These are phyloP conservation scores for Echinochloa phyllopogon DNA, from an alignment of 176 grass and related monocot species.

Conservation along the genomic window DNA sequence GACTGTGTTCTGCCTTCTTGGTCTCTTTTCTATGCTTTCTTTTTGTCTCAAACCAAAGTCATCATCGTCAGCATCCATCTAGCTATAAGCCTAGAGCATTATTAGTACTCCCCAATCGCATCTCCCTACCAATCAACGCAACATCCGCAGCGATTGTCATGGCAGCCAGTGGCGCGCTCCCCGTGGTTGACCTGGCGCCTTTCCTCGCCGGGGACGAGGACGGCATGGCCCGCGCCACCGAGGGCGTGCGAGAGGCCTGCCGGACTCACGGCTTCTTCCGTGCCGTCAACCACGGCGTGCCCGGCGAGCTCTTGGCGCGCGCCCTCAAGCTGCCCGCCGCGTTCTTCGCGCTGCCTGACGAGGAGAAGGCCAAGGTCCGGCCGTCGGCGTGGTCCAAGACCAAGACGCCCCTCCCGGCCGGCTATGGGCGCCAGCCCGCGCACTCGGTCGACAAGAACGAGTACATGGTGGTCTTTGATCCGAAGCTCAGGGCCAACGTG, in stretches of 20 bases:
- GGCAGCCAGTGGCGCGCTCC: slow-evolving; percentile 12
- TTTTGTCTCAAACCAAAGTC: too few relatives aligned
- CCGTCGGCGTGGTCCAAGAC: not conserved
- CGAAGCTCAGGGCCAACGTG: slow-evolving; percentile 34
- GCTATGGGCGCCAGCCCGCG: slow-evolving; percentile 44
- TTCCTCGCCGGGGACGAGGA: not conserved
- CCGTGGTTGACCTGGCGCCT: slow-evolving; percentile 40
- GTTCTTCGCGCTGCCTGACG: slow-evolving; percentile 46
- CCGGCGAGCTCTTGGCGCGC: slow-evolving; percentile 26
- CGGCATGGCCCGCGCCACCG: slow-evolving; percentile 5
- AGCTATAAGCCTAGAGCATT: too few relatives aligned
- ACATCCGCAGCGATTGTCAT: not conserved
- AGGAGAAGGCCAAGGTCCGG: slow-evolving; percentile 43
- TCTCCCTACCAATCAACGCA: too few relatives aligned
- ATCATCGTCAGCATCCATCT: too few relatives aligned
- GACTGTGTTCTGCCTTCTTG: too few relatives aligned
- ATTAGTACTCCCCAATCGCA: too few relatives aligned
- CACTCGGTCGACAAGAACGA: slow-evolving; percentile 54
- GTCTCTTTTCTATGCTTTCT: too few relatives aligned
- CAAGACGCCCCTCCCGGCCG: not conserved
- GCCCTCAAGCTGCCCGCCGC: slow-evolving; percentile 26
- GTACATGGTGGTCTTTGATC: slow-evolving; percentile 35
- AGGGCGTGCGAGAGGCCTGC: slow-evolving; percentile 36
- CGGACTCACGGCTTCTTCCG: slow-evolving; percentile 48
- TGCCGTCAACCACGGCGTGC: slow-evolving; percentile 49